Conservation (phyloP, 2,329 filamentous ascomycete species). For the Ilyonectria sp. region DNA sequence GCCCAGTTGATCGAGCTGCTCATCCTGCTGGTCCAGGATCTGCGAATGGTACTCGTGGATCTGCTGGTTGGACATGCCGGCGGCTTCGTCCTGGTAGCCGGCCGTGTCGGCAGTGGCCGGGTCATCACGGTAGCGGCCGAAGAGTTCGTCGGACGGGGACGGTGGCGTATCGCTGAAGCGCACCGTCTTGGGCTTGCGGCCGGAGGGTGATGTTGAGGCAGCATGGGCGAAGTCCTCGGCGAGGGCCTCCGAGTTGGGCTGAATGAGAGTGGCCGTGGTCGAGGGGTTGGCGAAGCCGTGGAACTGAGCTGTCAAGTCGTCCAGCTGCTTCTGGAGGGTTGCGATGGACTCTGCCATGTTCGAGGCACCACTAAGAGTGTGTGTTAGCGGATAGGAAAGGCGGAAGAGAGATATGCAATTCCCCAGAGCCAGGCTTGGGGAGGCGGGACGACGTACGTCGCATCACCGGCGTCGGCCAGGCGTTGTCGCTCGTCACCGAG, state of each 20-base stretch:
- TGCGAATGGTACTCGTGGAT: conserved; percentile 88
- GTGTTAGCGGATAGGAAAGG: neutral
- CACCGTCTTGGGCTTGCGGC: conserved; percentile 77
- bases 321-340: conserved; percentile 80
- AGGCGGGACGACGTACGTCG: conserved; percentile 63
- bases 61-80: conserved; percentile 82
- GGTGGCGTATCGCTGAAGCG: conserved; percentile 82
- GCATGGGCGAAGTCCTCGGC: conserved; percentile 77
- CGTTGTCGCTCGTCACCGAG: conserved; percentile 76
- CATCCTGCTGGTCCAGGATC: conserved; percentile 90
- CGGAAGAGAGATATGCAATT: neutral
- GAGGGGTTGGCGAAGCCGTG: conserved; percentile 72
- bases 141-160: conserved; percentile 59
- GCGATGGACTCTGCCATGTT: conserved; percentile 75
- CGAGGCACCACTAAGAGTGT: conserved; percentile 59
- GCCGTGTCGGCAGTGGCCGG: conserved; percentile 63
- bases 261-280: conserved; percentile 66
- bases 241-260: conserved; percentile 76
- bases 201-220: conserved; percentile 56
- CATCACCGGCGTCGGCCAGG: conserved; percentile 75
- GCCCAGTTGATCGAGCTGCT: conserved; percentile 91
- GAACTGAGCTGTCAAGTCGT: conserved; percentile 86
- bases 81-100: conserved; percentile 74
- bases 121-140: conserved; percentile 79
- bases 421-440: conserved; percentile 2